These are phyloP conservation scores for Saccharomyces eubayanus DNA, from an alignment of 805 yeast species.

Conservation along the genomic window DNA sequence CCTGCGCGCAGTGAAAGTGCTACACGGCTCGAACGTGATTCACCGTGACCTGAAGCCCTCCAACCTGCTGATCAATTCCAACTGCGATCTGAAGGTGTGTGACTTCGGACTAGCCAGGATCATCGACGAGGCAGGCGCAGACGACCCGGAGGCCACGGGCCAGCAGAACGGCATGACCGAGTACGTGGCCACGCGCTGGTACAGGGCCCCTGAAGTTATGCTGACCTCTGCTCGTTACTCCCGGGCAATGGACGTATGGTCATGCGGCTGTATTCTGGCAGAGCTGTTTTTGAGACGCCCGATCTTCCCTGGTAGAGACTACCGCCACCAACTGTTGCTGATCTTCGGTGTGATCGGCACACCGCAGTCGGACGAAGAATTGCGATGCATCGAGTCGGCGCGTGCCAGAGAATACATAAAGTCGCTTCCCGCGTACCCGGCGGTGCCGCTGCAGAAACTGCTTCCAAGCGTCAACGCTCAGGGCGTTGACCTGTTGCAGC, in stretches of 20 bases:
- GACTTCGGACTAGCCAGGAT: conserved; percentile 83
- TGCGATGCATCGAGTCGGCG: conserved; percentile 62
- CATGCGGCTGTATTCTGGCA: conserved; percentile 91
- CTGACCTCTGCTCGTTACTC: conserved; percentile 87
- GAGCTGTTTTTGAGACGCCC: conserved; percentile 84
- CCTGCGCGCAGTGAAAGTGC: conserved; percentile 76
- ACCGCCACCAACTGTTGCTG: conserved; percentile 79
- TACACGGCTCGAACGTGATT: conserved; percentile 89
- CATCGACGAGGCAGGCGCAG: conserved; percentile 19
- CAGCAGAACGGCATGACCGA: conserved; percentile 60
- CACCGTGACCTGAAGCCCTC: conserved; percentile 92
- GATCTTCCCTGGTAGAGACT: conserved; percentile 88
- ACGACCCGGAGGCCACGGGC: conserved; percentile 24
- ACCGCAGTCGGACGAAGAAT: conserved; percentile 65
- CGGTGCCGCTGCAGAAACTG: conserved; percentile 19
- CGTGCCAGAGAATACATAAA: conserved; percentile 85
- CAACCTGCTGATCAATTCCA: conserved; percentile 75
- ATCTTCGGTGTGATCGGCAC: conserved; percentile 84
- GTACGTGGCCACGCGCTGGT: conserved; percentile 97
- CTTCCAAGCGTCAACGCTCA: conserved; percentile 50
- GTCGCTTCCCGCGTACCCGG: conserved; percentile 55
- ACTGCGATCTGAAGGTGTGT: conserved; percentile 89
- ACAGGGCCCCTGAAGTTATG: conserved; percentile 97
- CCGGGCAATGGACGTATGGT: conserved; percentile 93
- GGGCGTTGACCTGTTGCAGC: conserved; percentile 60